These are phyloP conservation scores for Ceratocystis harringtonii DNA, from an alignment of 2,329 filamentous ascomycete species.

Conservation along the genomic window DNA sequence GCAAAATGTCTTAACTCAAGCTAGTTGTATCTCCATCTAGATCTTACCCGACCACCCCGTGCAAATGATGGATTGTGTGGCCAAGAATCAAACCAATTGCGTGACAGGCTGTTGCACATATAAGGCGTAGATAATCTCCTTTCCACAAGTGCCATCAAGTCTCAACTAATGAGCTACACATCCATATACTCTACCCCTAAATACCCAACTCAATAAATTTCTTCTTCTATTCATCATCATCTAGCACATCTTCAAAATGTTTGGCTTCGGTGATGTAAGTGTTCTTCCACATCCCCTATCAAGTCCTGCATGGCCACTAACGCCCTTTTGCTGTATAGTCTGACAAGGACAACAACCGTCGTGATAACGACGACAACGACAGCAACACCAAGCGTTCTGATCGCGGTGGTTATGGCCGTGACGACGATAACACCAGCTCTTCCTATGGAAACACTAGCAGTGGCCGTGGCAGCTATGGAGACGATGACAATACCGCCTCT, in stretches of 20 bases:
- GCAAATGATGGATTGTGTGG: neutral
- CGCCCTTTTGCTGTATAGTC: neutral
- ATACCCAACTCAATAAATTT: neutral
- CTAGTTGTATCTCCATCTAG: neutral
- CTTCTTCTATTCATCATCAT: neutral
- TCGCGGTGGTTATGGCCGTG: neutral
- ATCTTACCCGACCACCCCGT: neutral
- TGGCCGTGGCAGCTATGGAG: neutral
- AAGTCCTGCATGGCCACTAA: neutral
- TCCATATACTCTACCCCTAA: neutral
- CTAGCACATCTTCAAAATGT: constrained; percentile 6
- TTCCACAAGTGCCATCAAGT: neutral
- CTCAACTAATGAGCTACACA: neutral
- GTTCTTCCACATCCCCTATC: neutral
- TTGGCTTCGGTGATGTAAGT: constrained; percentile 13
- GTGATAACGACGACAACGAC: constrained; percentile 16
- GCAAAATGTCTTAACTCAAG: neutral
- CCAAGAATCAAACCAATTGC: neutral
- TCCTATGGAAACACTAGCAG: constrained; percentile 1
- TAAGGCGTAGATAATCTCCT: neutral
- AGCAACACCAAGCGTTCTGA: constrained; percentile 5
- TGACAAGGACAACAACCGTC: constrained; percentile 14
- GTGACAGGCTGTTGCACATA: neutral
- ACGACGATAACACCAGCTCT: neutral
- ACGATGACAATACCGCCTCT: neutral